Conservation (phyloP, 345 rosid genomes). For the Arabidopsis suecica region DNA sequence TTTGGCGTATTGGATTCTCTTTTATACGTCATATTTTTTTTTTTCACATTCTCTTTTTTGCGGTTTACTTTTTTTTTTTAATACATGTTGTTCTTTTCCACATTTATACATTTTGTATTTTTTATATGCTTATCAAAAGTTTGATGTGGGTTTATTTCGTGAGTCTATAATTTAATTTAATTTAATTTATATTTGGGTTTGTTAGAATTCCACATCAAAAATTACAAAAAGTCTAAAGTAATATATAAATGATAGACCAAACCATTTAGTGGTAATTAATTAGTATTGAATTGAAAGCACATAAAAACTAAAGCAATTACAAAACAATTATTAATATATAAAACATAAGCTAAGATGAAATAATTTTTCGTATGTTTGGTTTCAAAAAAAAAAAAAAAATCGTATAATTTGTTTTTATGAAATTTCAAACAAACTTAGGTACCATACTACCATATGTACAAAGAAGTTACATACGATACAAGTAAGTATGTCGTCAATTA, state of each 20-base stretch:
- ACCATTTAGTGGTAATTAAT: not conserved
- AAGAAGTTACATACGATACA: constrained; percentile 8
- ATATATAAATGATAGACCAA: not conserved
- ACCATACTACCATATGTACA: not conserved
- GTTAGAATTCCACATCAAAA: not conserved
- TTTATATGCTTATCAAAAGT: not conserved
- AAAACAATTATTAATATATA: not conserved
- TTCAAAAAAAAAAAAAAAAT: not conserved
- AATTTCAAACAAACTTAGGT: constrained; percentile 4
- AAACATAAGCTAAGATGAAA: not conserved
- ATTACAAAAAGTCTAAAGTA: not conserved
- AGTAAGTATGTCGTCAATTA: constrained; percentile 22
- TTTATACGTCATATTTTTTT: not conserved
- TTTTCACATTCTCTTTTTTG: not conserved
- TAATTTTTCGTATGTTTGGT: not conserved
- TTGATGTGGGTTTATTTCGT: not conserved
- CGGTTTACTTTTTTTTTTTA: not conserved
- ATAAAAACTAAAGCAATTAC: not conserved
- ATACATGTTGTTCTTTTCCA: too few species aligned
- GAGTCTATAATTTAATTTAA: not conserved
- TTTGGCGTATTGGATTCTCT: constrained; percentile 6
- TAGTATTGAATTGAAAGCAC: not conserved
- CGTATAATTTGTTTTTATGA: too few species aligned
- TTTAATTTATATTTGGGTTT: not conserved
- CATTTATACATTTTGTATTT: too few species aligned